Evolutionary conservation across 805 yeast genomes (phyloP), one percentile per base, ranked within the genome.

Genomic region (Candida mattraensis): DNA sequence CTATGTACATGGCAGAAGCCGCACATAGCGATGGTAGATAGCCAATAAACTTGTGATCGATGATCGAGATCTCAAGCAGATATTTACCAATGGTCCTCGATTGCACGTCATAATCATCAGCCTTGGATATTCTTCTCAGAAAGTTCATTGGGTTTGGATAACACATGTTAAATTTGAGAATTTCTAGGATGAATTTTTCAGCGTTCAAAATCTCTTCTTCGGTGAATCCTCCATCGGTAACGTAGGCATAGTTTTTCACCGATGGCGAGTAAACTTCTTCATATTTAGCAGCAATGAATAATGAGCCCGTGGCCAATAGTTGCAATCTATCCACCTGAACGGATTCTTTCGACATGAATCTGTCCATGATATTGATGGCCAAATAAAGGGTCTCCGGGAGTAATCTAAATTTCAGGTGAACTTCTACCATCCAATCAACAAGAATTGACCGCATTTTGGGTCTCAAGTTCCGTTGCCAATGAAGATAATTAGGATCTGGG

Each of bases 351-450:
- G 88, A 76, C 75, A 89, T 74, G 61, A 84, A 87, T 47, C 96
- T 66, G 63, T 89, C 97, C 86, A 88, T 82, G 36, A 86, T 63
- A 61, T 87, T 87, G 37, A 86, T 82, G 4, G 95, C 87, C 39
- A 88, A 66, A 53, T 78, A 85, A 39, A 89, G 71, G 7, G 95
- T 86, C 61, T 88, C 96, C 1, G 95, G 95, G 27, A 83, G 69
- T 44, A 89, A 71, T 47, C 89, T 74, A 62, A 88, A 88, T 57
- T 86, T 74, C 48, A 79, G 69, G 64, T 87, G 96, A 58, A 88
- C 89, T 56, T 87, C 94, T 8, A 87, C 87, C 48, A 88, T 69
- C 97, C 97, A 88, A 63, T 89, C 96, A n/a, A 88, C 87, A 40
- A 88, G 66, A 34, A 88, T 84, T 6, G 87, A 80, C 48, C 97